Percentiles rank a stretch among this genome's conserved stretches.
phyloP scores from a whole-genome alignment of 192 early-diverging fungal species.

The Polychytrium aggregatum region DNA sequence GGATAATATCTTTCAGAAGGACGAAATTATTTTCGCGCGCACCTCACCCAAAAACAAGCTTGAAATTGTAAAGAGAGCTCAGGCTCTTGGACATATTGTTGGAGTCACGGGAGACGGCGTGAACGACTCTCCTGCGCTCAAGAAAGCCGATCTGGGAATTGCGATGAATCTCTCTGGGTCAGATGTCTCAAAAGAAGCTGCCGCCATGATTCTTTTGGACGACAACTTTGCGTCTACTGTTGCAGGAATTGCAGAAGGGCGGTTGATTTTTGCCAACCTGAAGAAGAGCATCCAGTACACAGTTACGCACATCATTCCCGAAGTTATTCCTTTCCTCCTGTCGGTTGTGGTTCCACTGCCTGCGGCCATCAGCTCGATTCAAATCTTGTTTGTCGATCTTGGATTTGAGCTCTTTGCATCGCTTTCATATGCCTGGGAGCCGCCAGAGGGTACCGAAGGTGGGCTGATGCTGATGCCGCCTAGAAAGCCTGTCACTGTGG shows the following conservation, averaged over 20 bases:
- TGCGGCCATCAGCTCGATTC: conserved; percentile 64
- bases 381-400: conserved; percentile 88
- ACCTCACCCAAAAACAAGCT: conserved; percentile 96
- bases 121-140: conserved; percentile 91
- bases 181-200: conserved; percentile 90
- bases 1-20: conserved; percentile 87
- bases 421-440: conserved; percentile 86
- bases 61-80: conserved; percentile 87
- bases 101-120: conserved; percentile 97
- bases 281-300: conserved; percentile 93
- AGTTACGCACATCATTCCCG: conserved; percentile 79
- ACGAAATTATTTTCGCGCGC: conserved; percentile 93
- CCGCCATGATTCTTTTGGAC: conserved; percentile 93
- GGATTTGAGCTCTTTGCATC: conserved; percentile 86
- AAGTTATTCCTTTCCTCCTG: conserved; percentile 56
- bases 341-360: conserved; percentile 82
- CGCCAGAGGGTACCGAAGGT: conserved; percentile 57
- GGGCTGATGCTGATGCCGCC: conserved; percentile 88
- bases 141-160: conserved; percentile 95
- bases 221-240: conserved; percentile 97
- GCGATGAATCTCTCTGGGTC: conserved; percentile 93
- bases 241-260: conserved; percentile 85
- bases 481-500: conserved; percentile 73
- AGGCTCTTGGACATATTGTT: conserved; percentile 87
- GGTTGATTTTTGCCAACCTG: conserved; percentile 90